Conservation (phyloP, 2,329 filamentous ascomycete species). For the Fusarium sp. region DNA sequence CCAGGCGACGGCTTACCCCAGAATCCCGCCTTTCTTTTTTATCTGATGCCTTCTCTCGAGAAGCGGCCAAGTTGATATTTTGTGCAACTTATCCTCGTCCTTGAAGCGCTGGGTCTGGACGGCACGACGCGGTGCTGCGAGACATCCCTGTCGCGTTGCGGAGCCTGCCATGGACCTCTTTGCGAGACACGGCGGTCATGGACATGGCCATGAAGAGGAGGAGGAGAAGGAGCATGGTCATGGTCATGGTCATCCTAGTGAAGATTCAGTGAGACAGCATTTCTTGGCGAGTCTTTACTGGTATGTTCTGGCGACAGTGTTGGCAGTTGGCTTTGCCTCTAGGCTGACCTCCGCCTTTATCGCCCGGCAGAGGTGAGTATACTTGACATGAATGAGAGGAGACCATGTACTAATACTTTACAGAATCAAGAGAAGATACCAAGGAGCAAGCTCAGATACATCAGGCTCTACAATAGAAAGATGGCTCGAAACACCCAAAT, state of each 20-base stretch:
- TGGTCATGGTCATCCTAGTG: conserved; percentile 41
- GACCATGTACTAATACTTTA: no score
- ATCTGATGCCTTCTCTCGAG: background rate
- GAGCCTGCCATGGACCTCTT: conserved; percentile 34
- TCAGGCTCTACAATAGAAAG: conserved; percentile 36
- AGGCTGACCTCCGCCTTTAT: conserved; percentile 36
- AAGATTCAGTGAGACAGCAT: conserved; percentile 47
- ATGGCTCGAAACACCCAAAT: conserved; percentile 32
- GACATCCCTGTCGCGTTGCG: conserved; percentile 10
- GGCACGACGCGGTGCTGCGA: conserved; percentile 2
- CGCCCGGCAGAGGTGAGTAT: conserved; percentile 44
- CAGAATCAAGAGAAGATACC: conserved; percentile 39
- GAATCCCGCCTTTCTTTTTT: conserved; percentile 8
- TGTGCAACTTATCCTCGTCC: background rate
- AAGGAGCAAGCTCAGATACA: conserved; percentile 27
- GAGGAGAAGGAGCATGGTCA: conserved; percentile 31
- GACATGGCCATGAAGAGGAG: conserved; percentile 37
- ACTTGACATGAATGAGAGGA: background rate
- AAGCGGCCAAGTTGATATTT: background rate
- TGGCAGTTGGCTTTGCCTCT: conserved; percentile 35
- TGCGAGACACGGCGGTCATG: conserved; percentile 43
- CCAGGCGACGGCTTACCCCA: conserved; percentile 12
- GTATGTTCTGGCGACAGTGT: conserved; percentile 40
- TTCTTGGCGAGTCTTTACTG: conserved; percentile 46
- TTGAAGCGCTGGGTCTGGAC: background rate